phyloP scores from a whole-genome alignment of 2,329 filamentous ascomycete species.

The Phyllosticta citribraziliensis region DNA sequence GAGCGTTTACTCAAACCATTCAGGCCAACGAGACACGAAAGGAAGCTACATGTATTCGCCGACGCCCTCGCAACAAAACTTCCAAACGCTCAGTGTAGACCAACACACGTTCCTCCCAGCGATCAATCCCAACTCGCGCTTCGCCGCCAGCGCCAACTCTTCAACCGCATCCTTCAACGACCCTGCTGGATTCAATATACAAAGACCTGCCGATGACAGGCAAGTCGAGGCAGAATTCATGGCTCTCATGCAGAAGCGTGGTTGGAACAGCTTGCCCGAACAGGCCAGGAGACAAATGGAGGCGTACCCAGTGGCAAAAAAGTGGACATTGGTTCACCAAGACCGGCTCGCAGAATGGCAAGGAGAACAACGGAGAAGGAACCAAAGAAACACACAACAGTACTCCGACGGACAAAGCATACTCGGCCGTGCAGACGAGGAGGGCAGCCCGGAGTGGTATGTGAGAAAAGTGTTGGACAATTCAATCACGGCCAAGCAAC shows the following conservation, averaged over 20 bases:
- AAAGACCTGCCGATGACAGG: constrained; percentile 68
- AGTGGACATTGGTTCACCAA: constrained; percentile 95
- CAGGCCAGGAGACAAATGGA: constrained; percentile 93
- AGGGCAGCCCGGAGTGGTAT: constrained; percentile 96
- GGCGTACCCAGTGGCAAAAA: constrained; percentile 87
- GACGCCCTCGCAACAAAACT: constrained; percentile 48
- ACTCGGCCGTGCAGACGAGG: constrained; percentile 75
- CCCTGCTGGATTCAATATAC: constrained; percentile 51
- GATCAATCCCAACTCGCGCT: constrained; percentile 24
- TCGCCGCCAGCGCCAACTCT: constrained; percentile 29
- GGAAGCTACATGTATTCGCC: constrained; percentile 39
- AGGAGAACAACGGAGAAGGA: constrained; percentile 82
- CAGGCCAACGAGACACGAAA: constrained; percentile 35
- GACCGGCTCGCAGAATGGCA: constrained; percentile 89
- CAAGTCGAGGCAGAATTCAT: constrained; percentile 86
- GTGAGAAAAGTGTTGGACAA: constrained; percentile 96
- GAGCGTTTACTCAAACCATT: constrained; percentile 55
- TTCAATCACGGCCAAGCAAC: constrained; percentile 78
- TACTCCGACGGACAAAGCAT: constrained; percentile 60
- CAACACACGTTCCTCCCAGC: constrained; percentile 28
- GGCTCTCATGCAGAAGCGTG: constrained; percentile 91
- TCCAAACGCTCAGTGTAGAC: constrained; percentile 36
- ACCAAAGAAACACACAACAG: constrained; percentile 52
- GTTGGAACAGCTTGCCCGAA: constrained; percentile 94
- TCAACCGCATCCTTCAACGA: constrained; percentile 37